Evolutionary conservation across 192 early-diverging fungal genomes (phyloP), one percentile per base, ranked within the genome.

Genomic region (Allomyces macrogynus): DNA sequence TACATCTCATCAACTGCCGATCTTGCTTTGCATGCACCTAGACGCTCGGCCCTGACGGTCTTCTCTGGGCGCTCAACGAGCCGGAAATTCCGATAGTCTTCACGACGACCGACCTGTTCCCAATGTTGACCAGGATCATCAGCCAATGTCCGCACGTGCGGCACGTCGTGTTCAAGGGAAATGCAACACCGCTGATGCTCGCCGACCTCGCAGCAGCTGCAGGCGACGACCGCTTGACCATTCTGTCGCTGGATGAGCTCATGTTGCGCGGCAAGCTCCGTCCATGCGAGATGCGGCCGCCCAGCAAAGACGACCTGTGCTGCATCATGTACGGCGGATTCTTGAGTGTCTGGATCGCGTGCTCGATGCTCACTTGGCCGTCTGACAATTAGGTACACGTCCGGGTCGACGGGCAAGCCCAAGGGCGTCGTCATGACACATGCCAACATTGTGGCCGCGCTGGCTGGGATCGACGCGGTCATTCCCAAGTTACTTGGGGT

Each of bases 401-500:
- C 83, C 69, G 88, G 93, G 43, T 86, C 84, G n/a, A 97, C 91
- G 14, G 93, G 94, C 24, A 84, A 84, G 74, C 93, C 95, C 61
- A 93, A 93, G 73, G 94, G 94, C 66, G 92, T 91, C 43, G 71
- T 91, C 65, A 71, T 97, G 8, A 80, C 84, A 60, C 91, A 97
- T 69, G 72, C 77, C 64, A 92, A 90, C 67, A 74, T 95, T 65
- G 78, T 93, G 62, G 81, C 94, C 64, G 83, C 87, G 63, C 72
- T 61, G 26, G n/a, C 23, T 1, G 44, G 0, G 2, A 22, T n/a
- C 22, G 23, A 24, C 18, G 40, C 67, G 62, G 61, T 68, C 66
- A 20, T 63, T 20, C 32, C 32, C 32, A 7, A 7, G 7, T 40
- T 40, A 7, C 32, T 40, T 7, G 32, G 32, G 4, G 4, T 40